Evolutionary conservation across 1,284 basidiomycete species (phyloP).

Genomic region (Leccinum brunneo-olivaceum): DNA sequence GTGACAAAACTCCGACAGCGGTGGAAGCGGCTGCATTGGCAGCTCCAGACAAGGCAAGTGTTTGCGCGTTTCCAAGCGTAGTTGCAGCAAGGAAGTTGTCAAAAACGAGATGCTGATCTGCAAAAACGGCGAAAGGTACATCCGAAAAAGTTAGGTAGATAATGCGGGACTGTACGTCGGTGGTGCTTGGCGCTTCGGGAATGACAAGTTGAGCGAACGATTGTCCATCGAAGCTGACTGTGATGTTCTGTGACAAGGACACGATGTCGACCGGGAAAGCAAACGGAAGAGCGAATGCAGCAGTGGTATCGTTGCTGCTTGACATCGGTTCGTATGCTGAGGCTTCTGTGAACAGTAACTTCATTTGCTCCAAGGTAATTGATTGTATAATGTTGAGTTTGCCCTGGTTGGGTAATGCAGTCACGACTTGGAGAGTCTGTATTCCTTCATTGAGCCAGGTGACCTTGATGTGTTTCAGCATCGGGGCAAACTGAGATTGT

Average conservation of each 20-base stretch:
- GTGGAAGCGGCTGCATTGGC: conserved; percentile 62
- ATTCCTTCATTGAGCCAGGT: conserved; percentile 76
- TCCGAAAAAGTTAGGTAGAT: conserved; percentile 58
- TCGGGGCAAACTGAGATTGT: neutral
- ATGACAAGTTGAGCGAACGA: conserved; percentile 60
- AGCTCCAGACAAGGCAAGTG: conserved; percentile 51
- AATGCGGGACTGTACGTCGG: conserved; percentile 57
- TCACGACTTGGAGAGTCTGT: conserved; percentile 54
- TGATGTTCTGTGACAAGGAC: conserved; percentile 57
- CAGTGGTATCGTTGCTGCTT: conserved; percentile 54
- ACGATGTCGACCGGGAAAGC: conserved; percentile 65
- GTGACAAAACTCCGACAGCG: conserved; percentile 63
- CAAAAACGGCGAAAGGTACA: conserved; percentile 56
- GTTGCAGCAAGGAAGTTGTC: conserved; percentile 65
- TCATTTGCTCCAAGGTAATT: conserved; percentile 58
- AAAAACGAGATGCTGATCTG: conserved; percentile 49
- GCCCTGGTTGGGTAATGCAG: conserved; percentile 62
- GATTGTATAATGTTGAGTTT: conserved; percentile 60
- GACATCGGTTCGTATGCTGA: conserved; percentile 55
- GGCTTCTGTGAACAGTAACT: conserved; percentile 52
- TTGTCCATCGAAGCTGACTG: conserved; percentile 46
- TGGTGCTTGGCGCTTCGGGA: conserved; percentile 53
- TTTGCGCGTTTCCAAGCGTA: conserved; percentile 45
- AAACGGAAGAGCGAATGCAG: conserved; percentile 66
- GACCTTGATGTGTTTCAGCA: conserved; percentile 36